phyloP scores from a whole-genome alignment of 495 filamentous ascomycete species.

The Talaromyces stipitatus region DNA sequence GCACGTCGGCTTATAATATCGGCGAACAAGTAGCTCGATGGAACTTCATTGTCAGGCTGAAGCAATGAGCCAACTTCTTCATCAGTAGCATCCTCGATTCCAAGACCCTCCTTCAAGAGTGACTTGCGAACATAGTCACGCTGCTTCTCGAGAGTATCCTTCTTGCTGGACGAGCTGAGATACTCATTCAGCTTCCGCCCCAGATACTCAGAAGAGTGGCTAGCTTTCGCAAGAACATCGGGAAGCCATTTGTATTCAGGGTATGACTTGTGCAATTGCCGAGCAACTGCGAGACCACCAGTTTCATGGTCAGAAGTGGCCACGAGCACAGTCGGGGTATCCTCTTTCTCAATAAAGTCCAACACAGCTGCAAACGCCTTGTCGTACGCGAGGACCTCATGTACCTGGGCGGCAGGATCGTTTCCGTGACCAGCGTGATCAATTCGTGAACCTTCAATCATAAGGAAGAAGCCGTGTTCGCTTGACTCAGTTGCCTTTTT shows the following conservation, averaged over 20 bases:
- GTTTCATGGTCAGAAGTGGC: slow-evolving; percentile 94
- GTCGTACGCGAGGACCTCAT: slow-evolving; percentile 91
- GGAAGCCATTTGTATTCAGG: slow-evolving; percentile 87
- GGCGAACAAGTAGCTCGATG: slow-evolving; percentile 56
- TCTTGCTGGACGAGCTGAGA: slow-evolving; percentile 25
- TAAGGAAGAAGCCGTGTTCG: slow-evolving; percentile 93
- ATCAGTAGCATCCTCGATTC: slow-evolving; percentile 64
- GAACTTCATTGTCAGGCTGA: slow-evolving; percentile 32
- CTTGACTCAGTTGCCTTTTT: slow-evolving; percentile 75
- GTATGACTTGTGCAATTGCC: slow-evolving; percentile 60
- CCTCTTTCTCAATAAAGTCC: slow-evolving; percentile 71
- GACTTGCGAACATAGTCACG: slow-evolving; percentile 48
- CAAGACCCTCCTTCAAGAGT: slow-evolving; percentile 59
- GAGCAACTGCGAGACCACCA: slow-evolving; percentile 73
- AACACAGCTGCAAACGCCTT: slow-evolving; percentile 72
- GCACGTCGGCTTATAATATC: slow-evolving; percentile 80
- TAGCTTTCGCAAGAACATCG: slow-evolving; percentile 68
- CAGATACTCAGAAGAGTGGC: slow-evolving; percentile 68
- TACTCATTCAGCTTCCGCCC: slow-evolving; percentile 49
- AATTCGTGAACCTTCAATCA: slow-evolving; percentile 95
- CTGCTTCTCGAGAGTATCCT: slow-evolving; percentile 16
- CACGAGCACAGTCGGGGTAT: slow-evolving; percentile 71
- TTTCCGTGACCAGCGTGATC: slow-evolving; percentile 95
- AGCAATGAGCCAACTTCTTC: slow-evolving; percentile 63
- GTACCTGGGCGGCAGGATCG: slow-evolving; percentile 90